Evolutionary conservation across 306 rosid species (phyloP).

Genomic region (Herpetospermum pedunculosum): DNA sequence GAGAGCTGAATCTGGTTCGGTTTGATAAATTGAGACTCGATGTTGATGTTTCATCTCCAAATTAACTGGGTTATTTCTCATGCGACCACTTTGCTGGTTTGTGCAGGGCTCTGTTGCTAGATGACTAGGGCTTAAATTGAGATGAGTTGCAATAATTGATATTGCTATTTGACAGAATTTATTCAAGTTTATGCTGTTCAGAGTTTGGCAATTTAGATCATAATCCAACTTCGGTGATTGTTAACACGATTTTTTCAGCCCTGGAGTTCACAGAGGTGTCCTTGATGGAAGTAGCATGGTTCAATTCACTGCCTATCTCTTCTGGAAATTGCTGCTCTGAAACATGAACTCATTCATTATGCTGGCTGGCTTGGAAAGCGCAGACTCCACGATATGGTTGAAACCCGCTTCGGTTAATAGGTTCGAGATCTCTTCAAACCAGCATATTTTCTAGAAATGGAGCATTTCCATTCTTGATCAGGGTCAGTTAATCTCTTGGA

Average conservation of each 20-base stretch:
- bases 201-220: slow-evolving; percentile 6
- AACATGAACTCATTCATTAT: not conserved
- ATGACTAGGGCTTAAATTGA: slow-evolving; percentile 13
- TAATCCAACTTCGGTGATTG: slow-evolving; percentile 3
- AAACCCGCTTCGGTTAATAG: not conserved
- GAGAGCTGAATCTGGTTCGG: slow-evolving; percentile 21
- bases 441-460: not conserved
- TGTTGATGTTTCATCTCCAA: slow-evolving; percentile 10
- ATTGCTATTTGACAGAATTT: not conserved
- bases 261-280: slow-evolving; percentile 1
- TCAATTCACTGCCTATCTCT: not conserved
- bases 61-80: slow-evolving; percentile 11
- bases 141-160: slow-evolving; percentile 10
- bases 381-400: not conserved
- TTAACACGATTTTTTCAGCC: slow-evolving; percentile 7
- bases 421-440: not conserved
- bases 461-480: not conserved
- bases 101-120: slow-evolving; percentile 29
- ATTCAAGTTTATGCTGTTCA: not conserved
- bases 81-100: slow-evolving; percentile 9
- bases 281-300: slow-evolving; percentile 1
- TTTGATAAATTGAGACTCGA: slow-evolving; percentile 11
- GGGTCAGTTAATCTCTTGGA: not conserved
- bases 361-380: not conserved
- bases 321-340: slow-evolving; percentile 6